Evolutionary conservation across 768 basidiomycete species (phyloP), one percentile per base, ranked within the genome.

Genomic region (Lentinula guzmanii): DNA sequence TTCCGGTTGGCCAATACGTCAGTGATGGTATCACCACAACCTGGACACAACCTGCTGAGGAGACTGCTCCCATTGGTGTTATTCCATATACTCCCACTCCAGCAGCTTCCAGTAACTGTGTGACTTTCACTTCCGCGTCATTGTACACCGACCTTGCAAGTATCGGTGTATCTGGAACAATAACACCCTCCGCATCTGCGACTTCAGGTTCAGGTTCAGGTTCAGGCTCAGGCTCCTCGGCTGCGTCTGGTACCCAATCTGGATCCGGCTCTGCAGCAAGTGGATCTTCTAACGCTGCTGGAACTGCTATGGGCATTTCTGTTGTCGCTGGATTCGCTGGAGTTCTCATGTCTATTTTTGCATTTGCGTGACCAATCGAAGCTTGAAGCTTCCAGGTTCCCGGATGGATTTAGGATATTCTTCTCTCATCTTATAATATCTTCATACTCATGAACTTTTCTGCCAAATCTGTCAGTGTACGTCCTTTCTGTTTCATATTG

Each of bases 1-100:
- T 6, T 5, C 72, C 74, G 35, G 77, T 78, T 6, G 84, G 83
- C 4, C 71, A 72, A 28, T 77, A 79, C n/a, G 81, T 79, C 56
- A 66, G 78, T n/a, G 46, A 66, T 52, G 66, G 66, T 43, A 41
- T 31, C 7, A 65, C 64, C 18, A 48, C 54, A 33, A 63, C 62
- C 18, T 71, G 68, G 68, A 61, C 57, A 34, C 71, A 71, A 54
- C 71, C 71, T 35, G 60, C 69, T n/a, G 67, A 70, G 58, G 56
- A 65, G 18, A 65, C 43, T 51, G 39, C 31, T 15, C 65, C 70
- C 34, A 37, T 51, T 15, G 65, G 55, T 64, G n/a, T 55, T 55
- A 33, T 71, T n/a, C 71, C 71, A 2, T 72, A 72, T 62, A 64
- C 68, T 11, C 65, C 70, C 34, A 64, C 63, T 11, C 60, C 66